Evolutionary conservation across 148 eudicot genomes (phyloP), one percentile per base, ranked within the genome.

Genomic region (Camellia sinensis): DNA sequence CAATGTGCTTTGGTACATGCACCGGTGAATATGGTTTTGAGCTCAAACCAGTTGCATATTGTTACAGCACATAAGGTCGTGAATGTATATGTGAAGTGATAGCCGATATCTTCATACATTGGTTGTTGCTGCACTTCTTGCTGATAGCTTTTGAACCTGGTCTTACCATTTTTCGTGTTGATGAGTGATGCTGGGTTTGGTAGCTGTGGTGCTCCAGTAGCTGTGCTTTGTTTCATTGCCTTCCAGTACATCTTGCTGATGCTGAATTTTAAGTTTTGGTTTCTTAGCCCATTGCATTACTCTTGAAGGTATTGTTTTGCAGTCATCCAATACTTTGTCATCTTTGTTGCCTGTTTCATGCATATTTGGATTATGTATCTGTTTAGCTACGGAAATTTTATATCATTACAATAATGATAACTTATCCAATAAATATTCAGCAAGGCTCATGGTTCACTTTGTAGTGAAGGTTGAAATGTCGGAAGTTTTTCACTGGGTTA

Each of bases 21-120:
- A 52, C 21, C 75, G 54, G 18, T 29, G 53, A 75, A 65, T 67
- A 71, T 40, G 46, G 54, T 41, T 56, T 56, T 19, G 67, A 82
- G 83, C 89, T 87, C 80, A 89, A 83, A 10, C 7, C 75, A 70
- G 80, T 85, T 85, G 60, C 85, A 67, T 62, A 68, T 61, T 80
- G 80, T 83, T 84, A 83, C 88, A 88, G 92, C 86, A 85, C 40
- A 71, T 80, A 84, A 86, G 84, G 81, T 87, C 82, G 86, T 85
- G 73, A 86, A 79, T 86, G 81, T 83, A 78, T 86, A 87, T 85
- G 90, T 60, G 84, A 66, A 69, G 81, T 84, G 83, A 73, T 84
- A 80, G 81, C 81, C 46, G 50, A 63, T 79, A 62, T 63, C 78
- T 70, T 68, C 19, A 71, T 79, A 75, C 75, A 74, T 83, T 50